These are phyloP conservation scores for Daldinia loculata DNA, from an alignment of 495 filamentous ascomycete genomes.

Conservation along the genomic window DNA sequence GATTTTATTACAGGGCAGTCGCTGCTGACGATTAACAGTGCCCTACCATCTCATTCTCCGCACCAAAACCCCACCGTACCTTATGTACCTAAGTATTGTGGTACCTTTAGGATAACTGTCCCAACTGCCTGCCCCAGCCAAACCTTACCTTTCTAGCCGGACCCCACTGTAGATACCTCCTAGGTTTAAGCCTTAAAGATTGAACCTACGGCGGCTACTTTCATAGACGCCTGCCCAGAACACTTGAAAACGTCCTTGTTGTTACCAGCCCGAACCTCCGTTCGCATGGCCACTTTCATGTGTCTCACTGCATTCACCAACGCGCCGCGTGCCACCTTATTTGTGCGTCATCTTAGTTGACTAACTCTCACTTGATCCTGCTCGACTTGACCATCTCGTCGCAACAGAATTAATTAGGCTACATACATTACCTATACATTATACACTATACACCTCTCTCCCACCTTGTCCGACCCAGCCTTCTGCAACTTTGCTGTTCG, in stretches of 20 bases:
- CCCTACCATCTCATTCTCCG: too few species aligned
- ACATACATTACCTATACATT: conserved; percentile 4
- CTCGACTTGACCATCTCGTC: background rate
- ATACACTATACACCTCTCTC: background rate
- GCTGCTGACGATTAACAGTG: conserved; percentile 17
- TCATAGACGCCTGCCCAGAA: conserved; percentile 31
- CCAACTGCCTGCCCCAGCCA: background rate
- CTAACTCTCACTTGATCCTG: background rate
- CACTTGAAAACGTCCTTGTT: conserved; percentile 15
- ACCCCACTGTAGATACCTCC: conserved; percentile 11
- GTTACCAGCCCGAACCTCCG: conserved; percentile 8
- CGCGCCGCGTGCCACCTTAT: conserved; percentile 41
- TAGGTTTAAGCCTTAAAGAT: conserved; percentile 19
- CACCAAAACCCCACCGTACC: too few species aligned
- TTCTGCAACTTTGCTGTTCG: conserved; percentile 20
- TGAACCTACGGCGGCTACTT: conserved; percentile 32
- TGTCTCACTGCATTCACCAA: conserved; percentile 33
- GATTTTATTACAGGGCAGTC: background rate
- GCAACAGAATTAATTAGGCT: conserved; percentile 15
- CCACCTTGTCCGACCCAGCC: conserved; percentile 8
- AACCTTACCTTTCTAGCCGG: conserved; percentile 3
- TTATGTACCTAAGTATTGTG: too few species aligned
- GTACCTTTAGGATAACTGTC: background rate
- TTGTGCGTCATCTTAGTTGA: conserved; percentile 38
- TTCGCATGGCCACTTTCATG: conserved; percentile 37